These are phyloP conservation scores for Bipolaris victoriae DNA, from an alignment of 2,329 filamentous ascomycete genomes.

Conservation along the genomic window DNA sequence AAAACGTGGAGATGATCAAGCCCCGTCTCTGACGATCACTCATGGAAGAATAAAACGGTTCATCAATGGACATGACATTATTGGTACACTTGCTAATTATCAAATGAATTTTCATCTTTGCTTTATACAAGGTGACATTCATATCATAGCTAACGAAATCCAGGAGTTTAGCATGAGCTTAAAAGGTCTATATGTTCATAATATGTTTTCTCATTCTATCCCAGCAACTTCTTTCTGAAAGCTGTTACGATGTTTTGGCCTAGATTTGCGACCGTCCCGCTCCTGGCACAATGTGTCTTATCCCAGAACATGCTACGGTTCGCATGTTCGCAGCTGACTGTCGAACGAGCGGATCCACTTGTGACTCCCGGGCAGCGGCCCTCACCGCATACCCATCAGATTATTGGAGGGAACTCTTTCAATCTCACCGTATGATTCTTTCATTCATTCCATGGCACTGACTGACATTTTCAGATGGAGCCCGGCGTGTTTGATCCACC, in stretches of 20 bases:
- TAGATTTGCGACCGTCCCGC: constrained; percentile 27
- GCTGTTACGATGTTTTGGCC: constrained; percentile 31
- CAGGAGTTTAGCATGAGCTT: background rate
- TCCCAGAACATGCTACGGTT: constrained; percentile 46
- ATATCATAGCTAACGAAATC: too few species aligned
- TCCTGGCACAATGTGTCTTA: constrained; percentile 32
- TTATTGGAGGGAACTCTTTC: constrained; percentile 43
- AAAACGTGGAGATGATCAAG: background rate
- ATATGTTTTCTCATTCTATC: background rate
- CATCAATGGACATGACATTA: background rate
- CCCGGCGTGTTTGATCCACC: constrained; percentile 33
- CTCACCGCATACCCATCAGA: constrained; percentile 42
- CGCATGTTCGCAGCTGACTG: constrained; percentile 41
- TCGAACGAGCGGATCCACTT: constrained; percentile 62
- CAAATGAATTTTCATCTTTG: background rate
- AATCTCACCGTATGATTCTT: constrained; percentile 34
- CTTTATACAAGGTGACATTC: background rate
- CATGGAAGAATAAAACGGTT: background rate
- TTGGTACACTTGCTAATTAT: constrained; percentile 1
- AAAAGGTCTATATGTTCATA: background rate
- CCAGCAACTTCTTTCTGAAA: background rate
- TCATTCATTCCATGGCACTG: background rate
- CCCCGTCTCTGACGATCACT: background rate
- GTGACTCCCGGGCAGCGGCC: constrained; percentile 36
- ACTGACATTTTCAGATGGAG: constrained; percentile 34